Evolutionary conservation across 1,284 basidiomycete genomes (phyloP).

Genomic region (Cutaneotrichosporon sp.): DNA sequence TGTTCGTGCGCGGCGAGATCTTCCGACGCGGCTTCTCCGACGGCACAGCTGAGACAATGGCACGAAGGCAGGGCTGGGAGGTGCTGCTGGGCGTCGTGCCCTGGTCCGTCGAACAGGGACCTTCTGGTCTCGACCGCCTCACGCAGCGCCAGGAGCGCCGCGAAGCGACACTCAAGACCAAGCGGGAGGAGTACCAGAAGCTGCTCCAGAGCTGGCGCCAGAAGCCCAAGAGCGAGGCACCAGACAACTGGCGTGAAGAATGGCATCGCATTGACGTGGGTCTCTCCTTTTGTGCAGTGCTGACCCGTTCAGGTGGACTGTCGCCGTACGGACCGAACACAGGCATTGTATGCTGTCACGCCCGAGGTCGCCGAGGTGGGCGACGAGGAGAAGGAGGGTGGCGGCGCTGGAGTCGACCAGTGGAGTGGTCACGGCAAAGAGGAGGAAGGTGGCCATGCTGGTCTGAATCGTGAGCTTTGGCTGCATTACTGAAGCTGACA

Average conservation of each 20-base stretch:
- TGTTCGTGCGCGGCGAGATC: slow-evolving; percentile 39
- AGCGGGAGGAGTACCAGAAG: slow-evolving; percentile 63
- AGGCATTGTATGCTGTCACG: slow-evolving; percentile 71
- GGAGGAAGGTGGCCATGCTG: slow-evolving; percentile 70
- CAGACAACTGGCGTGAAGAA: slow-evolving; percentile 46
- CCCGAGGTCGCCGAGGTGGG: slow-evolving; percentile 25
- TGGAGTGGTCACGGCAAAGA: slow-evolving; percentile 51
- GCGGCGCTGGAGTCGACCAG: slow-evolving; percentile 27
- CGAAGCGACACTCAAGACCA: slow-evolving; percentile 57
- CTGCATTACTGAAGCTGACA: no score
- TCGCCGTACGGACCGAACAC: slow-evolving; percentile 88
- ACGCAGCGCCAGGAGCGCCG: slow-evolving; percentile 36
- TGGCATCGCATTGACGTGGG: slow-evolving; percentile 50
- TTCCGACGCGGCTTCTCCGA: slow-evolving; percentile 60
- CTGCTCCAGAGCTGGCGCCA: slow-evolving; percentile 69
- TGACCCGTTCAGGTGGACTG: slow-evolving; percentile 73
- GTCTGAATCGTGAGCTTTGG: slow-evolving; percentile 57
- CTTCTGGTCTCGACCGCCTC: slow-evolving; percentile 5
- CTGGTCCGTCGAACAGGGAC: slow-evolving; percentile 52
- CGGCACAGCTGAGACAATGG: slow-evolving; percentile 61
- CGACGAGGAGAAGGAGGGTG: slow-evolving; percentile 38
- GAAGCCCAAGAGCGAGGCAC: slow-evolving; percentile 28
- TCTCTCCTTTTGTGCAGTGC: not conserved
- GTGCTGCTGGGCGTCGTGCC: slow-evolving; percentile 77
- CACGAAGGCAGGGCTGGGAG: slow-evolving; percentile 71